Percentiles rank a stretch among this genome's conserved stretches.
Evolutionary conservation across 1,139 yeast genomes (phyloP).

Genomic region (Lipomyces yarrowii): DNA sequence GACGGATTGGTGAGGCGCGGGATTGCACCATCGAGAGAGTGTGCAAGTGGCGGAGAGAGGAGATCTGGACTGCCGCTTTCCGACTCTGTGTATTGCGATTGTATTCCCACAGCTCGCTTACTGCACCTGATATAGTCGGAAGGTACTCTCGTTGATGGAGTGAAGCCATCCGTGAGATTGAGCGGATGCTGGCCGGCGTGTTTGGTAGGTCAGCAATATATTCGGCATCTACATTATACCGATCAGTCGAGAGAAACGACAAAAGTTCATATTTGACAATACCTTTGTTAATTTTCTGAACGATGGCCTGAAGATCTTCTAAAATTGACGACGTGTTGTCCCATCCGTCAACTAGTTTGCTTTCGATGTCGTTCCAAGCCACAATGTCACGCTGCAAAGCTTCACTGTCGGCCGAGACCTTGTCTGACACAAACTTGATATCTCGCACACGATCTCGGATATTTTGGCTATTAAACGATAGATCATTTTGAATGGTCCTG

Average conservation of each 20-base stretch:
- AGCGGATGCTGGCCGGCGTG: constrained; percentile 33
- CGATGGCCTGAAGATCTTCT: constrained; percentile 39
- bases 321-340: constrained; percentile 31
- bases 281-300: constrained; percentile 37
- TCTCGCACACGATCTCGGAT: constrained; percentile 25
- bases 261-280: not conserved
- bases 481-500: constrained; percentile 26
- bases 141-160: constrained; percentile 39
- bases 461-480: constrained; percentile 26
- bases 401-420: constrained; percentile 33
- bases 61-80: constrained; percentile 33
- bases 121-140: constrained; percentile 34
- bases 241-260: not conserved
- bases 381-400: constrained; percentile 29
- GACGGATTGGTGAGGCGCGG: constrained; percentile 39
- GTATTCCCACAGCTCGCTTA: constrained; percentile 35
- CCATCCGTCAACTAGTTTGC: constrained; percentile 16
- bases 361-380: constrained; percentile 22
- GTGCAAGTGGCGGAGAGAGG: constrained; percentile 33
- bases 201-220: constrained; percentile 37
- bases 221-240: constrained; percentile 30
- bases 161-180: constrained; percentile 32
- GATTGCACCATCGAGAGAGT: constrained; percentile 41
- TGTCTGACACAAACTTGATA: constrained; percentile 32
- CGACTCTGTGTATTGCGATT: constrained; percentile 31